A percentile compares a stretch with the other conserved stretches of the same genome.
Conservation (phyloP, 345 rosid genomes). For the Gossypium australe region DNA sequence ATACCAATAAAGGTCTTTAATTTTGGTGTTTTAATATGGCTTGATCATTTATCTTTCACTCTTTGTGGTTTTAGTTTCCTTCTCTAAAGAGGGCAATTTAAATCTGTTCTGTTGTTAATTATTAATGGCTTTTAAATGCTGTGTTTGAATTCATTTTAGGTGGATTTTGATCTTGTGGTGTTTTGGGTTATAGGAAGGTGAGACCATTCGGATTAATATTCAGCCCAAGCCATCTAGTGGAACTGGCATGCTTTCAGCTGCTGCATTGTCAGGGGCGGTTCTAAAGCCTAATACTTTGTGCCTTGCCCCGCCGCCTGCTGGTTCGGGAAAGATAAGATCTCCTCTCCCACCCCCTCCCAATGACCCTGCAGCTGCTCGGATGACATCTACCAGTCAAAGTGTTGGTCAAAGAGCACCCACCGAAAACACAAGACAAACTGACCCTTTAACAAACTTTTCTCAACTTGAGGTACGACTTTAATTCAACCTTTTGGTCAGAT, state of each 20-base stretch:
- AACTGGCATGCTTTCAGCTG: slow-evolving; percentile 96
- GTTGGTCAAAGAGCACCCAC: slow-evolving; percentile 21
- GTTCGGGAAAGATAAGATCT: slow-evolving; percentile 52
- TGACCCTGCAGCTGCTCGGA: slow-evolving; percentile 63
- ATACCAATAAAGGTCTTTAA: neutral
- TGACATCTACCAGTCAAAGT: slow-evolving; percentile 29
- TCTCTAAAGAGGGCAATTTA: neutral
- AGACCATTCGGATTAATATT: slow-evolving; percentile 93
- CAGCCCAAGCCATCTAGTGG: slow-evolving; percentile 80
- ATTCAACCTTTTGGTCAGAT: neutral
- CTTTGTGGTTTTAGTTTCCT: neutral
- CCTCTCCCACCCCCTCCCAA: slow-evolving; percentile 95
- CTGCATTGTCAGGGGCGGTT: slow-evolving; percentile 48
- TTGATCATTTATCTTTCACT: neutral
- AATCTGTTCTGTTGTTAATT: neutral
- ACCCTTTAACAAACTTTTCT: slow-evolving; percentile 68
- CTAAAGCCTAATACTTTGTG: slow-evolving; percentile 53
- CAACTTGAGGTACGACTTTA: slow-evolving; percentile 56
- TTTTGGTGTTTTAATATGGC: neutral
- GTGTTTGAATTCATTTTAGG: neutral
- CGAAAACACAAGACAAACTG: slow-evolving; percentile 37
- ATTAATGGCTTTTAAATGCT: neutral
- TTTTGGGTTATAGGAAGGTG: slow-evolving; percentile 73
- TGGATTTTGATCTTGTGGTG: slow-evolving; percentile 14
- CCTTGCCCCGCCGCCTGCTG: slow-evolving; percentile 81